These are phyloP conservation scores for Cercophora samala DNA, from an alignment of 495 filamentous ascomycete species.

Conservation along the genomic window DNA sequence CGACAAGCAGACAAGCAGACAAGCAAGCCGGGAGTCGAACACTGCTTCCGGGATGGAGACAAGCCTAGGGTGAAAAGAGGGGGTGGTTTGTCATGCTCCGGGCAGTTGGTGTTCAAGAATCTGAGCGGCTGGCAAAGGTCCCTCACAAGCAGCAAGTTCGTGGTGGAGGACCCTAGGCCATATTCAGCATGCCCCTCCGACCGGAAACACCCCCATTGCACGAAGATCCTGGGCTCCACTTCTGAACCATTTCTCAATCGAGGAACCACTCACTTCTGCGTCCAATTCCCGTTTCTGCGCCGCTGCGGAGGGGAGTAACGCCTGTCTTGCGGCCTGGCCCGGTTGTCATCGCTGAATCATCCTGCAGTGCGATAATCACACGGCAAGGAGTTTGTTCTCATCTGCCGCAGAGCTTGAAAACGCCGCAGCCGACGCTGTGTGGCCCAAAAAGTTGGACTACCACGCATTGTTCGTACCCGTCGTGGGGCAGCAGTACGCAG, in stretches of 20 bases:
- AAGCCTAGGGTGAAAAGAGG: not conserved
- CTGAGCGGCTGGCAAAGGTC: constrained; percentile 13
- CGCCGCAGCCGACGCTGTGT: constrained; percentile 19
- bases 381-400: constrained; percentile 10
- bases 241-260: constrained; percentile 26
- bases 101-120: constrained; percentile 4
- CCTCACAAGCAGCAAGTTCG: constrained; percentile 25
- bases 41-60: constrained; percentile 5
- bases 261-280: constrained; percentile 24
- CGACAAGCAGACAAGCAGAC: too few species aligned
- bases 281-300: constrained; percentile 25
- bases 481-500: not conserved
- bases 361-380: constrained; percentile 29
- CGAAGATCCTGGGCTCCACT: constrained; percentile 39
- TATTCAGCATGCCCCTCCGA: constrained; percentile 41
- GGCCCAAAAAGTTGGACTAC: not conserved
- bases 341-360: constrained; percentile 31
- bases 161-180: constrained; percentile 32
- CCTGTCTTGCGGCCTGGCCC: constrained; percentile 11
- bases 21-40: not conserved
- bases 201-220: constrained; percentile 27
- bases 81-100: constrained; percentile 7
- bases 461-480: not conserved
- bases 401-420: constrained; percentile 11
- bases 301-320: constrained; percentile 11